Conservation (phyloP, 148 eudicot species). For the Limonium bicolor region DNA sequence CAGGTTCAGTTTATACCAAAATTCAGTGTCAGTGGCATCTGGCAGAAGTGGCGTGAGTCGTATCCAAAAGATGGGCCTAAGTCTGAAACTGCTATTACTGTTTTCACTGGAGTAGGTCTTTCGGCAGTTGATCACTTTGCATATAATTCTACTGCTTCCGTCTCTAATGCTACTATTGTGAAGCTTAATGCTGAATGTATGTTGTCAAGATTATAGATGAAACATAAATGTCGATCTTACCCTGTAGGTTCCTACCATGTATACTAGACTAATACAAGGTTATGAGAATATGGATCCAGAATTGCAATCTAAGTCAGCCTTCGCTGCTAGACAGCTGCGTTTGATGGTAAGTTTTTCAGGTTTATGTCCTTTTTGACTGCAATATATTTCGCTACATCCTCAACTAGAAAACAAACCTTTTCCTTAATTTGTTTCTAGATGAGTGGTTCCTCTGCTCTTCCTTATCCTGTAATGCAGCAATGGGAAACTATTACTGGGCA, state of each 20-base stretch:
- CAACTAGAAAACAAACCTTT: background rate
- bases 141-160: too few species aligned
- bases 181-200: too few species aligned
- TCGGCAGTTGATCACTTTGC: too few species aligned
- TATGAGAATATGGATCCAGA: slow-evolving; percentile 93
- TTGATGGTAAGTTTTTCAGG: slow-evolving; percentile 87
- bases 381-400: background rate
- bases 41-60: slow-evolving; percentile 98
- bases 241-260: slow-evolving; percentile 94
- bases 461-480: slow-evolving; percentile 90
- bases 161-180: too few species aligned
- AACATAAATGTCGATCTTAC: background rate
- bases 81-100: slow-evolving; percentile 57
- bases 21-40: slow-evolving; percentile 94
- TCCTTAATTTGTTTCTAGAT: slow-evolving; percentile 40
- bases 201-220: too few species aligned
- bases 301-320: slow-evolving; percentile 41
- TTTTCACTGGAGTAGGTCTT: slow-evolving; percentile 81
- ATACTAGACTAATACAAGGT: slow-evolving; percentile 89
- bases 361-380: too few species aligned
- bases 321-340: slow-evolving; percentile 78
- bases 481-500: slow-evolving; percentile 93
- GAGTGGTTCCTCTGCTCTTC: slow-evolving; percentile 99
- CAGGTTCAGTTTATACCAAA: slow-evolving; percentile 97
- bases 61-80: slow-evolving; percentile 56